A percentile compares a stretch with the other conserved stretches of the same genome.
Evolutionary conservation across 2,329 filamentous ascomycete species (phyloP).

Genomic region (Aurifilum marmelostoma): DNA sequence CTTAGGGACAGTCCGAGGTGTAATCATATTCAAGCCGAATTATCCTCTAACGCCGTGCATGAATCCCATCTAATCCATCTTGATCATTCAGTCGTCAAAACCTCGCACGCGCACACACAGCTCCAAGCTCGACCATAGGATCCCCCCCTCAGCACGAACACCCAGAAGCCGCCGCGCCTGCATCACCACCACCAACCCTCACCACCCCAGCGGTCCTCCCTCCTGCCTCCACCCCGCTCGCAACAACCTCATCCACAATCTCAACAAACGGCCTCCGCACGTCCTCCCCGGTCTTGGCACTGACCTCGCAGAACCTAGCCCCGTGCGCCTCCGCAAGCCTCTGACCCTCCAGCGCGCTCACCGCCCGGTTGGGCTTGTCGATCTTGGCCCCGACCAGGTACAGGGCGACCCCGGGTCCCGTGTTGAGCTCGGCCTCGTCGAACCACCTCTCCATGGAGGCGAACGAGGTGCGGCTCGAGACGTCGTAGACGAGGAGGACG

Average conservation of each 20-base stretch:
- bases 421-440: conserved; percentile 55
- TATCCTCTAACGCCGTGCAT: neutral
- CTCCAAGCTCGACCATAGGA: too few species aligned
- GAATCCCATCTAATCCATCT: neutral
- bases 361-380: conserved; percentile 51
- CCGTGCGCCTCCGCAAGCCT: conserved; percentile 50
- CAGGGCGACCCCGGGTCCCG: conserved; percentile 51
- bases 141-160: conserved; percentile 35
- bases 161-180: conserved; percentile 10
- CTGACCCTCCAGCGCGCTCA: conserved; percentile 51
- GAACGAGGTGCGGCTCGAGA: conserved; percentile 53
- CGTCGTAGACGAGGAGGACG: conserved; percentile 54
- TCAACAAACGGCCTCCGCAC: conserved; percentile 55
- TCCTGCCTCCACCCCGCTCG: conserved; percentile 44
- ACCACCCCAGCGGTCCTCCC: conserved; percentile 36
- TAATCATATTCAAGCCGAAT: neutral
- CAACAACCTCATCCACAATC: conserved; percentile 53
- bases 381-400: conserved; percentile 58
- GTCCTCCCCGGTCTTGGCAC: conserved; percentile 56
- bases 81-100: conserved; percentile 19
- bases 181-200: conserved; percentile 32
- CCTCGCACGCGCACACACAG: neutral
- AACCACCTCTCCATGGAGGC: conserved; percentile 58
- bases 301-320: conserved; percentile 56
- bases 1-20: neutral